Evolutionary conservation across 371 early-diverging fungal species (phyloP), one percentile per base, ranked within the genome.

Genomic region (Haplosporangium sp.): DNA sequence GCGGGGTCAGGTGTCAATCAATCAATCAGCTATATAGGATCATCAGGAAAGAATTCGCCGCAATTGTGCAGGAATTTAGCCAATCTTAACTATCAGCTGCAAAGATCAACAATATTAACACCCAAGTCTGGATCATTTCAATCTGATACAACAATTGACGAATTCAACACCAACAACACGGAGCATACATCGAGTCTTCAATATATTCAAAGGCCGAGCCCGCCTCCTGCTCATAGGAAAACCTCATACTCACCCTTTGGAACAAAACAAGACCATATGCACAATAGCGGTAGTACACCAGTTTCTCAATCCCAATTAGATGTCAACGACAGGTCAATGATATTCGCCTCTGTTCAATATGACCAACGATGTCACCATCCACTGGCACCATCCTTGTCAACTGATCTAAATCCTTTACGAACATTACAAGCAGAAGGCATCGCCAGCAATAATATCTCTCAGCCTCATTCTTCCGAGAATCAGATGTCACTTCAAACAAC

Each of bases 91-190:
- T 53, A 67, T 15, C 66, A 65, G 35, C 17, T 45, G 3, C 66
- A 65, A 17, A n/a, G 47, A 57, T 60, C 68, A 61, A 60, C 40
- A 58, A 4, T 53, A 9, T 35, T 63, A 63, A 15, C 53, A 52
- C 13, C 40, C 13, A 58, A 37, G 4, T 15, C 38, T 6, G 59
- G 59, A 58, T 53, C 53, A n/a, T 27, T 6, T 53, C 10, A 20
- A 38, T 58, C 38, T 3, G 17, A 10, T 35, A 50, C 13, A 19
- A 64, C 5, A 19, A 64, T 17, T 38, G 62, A 61, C 11, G 5
- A 10, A 27, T 27, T 27, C 58, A 58, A 34, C 66, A 47, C 15
- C 42, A 50, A 34, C 15, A 53, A 2, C 65, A 39, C 20, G 9
- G 47, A 47, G 47, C 47, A 47, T 4, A 47, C 13, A 6, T 39